Base-by-base conservation (phyloP, 2,329 filamentous ascomycete species). In the Aspergillus tubingensis region DNA sequence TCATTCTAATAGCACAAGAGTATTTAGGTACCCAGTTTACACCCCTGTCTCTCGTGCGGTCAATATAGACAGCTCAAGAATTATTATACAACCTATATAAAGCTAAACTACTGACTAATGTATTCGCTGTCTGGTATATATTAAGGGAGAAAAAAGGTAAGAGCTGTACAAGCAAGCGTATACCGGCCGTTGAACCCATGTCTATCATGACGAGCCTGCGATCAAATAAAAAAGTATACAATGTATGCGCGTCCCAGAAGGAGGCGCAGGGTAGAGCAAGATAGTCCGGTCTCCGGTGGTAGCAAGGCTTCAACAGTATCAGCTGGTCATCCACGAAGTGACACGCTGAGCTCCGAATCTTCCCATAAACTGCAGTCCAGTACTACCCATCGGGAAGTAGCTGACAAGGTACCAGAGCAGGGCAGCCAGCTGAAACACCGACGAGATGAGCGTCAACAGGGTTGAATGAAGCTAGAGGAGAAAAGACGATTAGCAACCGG, bases 311-410 rank as follows among this genome's bases (percentile, higher is more conserved):
- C 25, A 27, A 13, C 25, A 32, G 47, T 19, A 61, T 68, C 65
- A 96, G 61, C 90, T 88, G 51, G 86, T 88, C 86, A 97, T 89
- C 95, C 94, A 98, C 56, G 92, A 86, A 5, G 91, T 86, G 39
- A 96, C 91, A 72, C 93, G 86, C 72, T 88, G 89, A 19, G 90
- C 91, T 21, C 94, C 95, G 73, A 96, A 95, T 3, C 87, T 88
- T 47, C 92, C 91, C 60, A 92, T 92, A 67, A 96, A 86, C 61
- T 94, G 89, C 66, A 99, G 80, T 44, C 95, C 92, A 58, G 89
- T 91, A 59, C 91, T 91, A 43, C 95, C 95, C 93, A 98, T 96
- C 25, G 95, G 95, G 72, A 98, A 98, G 77, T 99, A 99, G 79
- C 91, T 96, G 76, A 98, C 88, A 50, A 97, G 83, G 79, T 98